Conservation (phyloP, 2,329 filamentous ascomycete species). For the Akanthomyces muscarius region DNA sequence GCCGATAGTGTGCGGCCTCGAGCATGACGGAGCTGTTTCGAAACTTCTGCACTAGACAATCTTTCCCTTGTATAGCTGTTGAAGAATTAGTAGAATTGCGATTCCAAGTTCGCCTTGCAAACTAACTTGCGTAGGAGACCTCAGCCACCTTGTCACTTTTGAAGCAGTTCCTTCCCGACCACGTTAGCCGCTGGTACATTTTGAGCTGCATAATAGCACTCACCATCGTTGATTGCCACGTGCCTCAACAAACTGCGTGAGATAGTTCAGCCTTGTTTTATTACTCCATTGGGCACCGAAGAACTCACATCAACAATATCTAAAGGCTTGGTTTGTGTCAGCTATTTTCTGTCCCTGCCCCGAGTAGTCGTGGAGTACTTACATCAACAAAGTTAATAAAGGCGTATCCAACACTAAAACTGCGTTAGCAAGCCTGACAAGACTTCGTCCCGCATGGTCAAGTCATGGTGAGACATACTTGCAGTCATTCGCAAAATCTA, state of each 20-base stretch:
- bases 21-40: conserved; percentile 96
- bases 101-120: neutral
- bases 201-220: conserved; percentile 17
- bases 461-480: conserved; percentile 49
- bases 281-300: neutral
- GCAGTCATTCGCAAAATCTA: conserved; percentile 80
- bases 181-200: neutral
- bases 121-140: conserved; percentile 90
- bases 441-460: too few relatives aligned
- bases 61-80: conserved; percentile 82
- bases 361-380: conserved; percentile 32
- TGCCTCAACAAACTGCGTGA: conserved; percentile 64
- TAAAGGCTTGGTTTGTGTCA: conserved; percentile 48
- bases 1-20: conserved; percentile 74
- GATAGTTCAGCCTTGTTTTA: neutral
- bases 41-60: conserved; percentile 90
- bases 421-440: neutral
- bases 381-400: conserved; percentile 93
- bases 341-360: conserved; percentile 32
- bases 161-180: conserved; percentile 63
- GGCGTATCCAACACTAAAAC: conserved; percentile 80
- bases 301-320: conserved; percentile 65
- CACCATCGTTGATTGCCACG: conserved; percentile 69
- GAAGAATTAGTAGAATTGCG: conserved; percentile 24
- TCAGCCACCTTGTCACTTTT: conserved; percentile 82